A percentile compares a stretch with the other conserved stretches of the same genome.
Conservation (phyloP, 169 alveolate species). For the Plasmodium relictum region DNA sequence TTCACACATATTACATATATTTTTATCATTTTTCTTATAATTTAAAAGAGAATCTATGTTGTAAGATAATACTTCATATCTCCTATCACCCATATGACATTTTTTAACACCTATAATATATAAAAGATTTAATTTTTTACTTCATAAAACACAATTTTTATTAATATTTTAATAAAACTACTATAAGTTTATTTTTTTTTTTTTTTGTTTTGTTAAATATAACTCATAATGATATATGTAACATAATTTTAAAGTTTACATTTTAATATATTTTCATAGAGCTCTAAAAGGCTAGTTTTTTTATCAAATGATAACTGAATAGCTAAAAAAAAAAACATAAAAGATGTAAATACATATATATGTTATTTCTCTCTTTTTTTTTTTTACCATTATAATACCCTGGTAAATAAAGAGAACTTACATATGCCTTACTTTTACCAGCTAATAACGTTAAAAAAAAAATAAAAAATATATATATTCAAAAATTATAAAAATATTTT, state of each 20-base stretch:
- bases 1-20: conserved; percentile 41
- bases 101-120: conserved; percentile 28
- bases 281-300: background rate
- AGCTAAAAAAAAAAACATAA: conserved; percentile 25
- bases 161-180: background rate
- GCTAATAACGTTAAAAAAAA: conserved; percentile 21
- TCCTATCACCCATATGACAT: background rate
- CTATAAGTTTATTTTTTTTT: background rate
- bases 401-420: conserved; percentile 33
- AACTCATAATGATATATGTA: background rate
- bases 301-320: conserved; percentile 26
- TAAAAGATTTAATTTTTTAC: background rate
- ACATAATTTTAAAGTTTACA: conserved; percentile 18
- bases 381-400: conserved; percentile 62
- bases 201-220: background rate
- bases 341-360: background rate
- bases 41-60: background rate
- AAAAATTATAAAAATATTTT: background rate
- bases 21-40: background rate
- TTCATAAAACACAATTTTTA: background rate
- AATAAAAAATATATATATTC: background rate
- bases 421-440: conserved; percentile 31
- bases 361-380: background rate
- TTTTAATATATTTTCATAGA: conserved; percentile 11
- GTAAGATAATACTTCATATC: background rate